phyloP scores from a whole-genome alignment of 148 eudicot species.

The Pouteria glomerata region DNA sequence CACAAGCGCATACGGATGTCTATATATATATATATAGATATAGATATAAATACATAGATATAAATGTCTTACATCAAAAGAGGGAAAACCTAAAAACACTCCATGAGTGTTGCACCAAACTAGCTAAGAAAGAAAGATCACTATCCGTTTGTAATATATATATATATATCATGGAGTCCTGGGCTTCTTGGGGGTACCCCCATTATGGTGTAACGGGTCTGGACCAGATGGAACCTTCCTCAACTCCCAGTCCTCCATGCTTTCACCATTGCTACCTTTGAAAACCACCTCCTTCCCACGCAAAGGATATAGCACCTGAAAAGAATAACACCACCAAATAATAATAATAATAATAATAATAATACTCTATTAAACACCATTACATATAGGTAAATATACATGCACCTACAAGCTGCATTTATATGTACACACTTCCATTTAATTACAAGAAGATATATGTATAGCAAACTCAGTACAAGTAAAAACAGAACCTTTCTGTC shows the following conservation, averaged over 20 bases:
- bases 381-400: no score
- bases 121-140: no score
- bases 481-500: constrained; percentile 6
- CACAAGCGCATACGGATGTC: no score
- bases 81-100: no score
- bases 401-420: background rate
- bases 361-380: background rate
- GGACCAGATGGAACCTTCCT: constrained; percentile 44
- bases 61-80: no score
- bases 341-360: no score
- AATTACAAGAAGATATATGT: no score
- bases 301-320: background rate
- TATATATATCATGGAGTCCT: constrained; percentile 7
- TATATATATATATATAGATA: no score
- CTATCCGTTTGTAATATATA: background rate
- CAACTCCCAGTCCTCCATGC: constrained; percentile 18
- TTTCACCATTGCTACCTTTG: background rate
- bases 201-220: constrained; percentile 51
- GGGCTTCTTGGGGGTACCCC: constrained; percentile 35
- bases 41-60: no score
- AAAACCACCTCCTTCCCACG: background rate
- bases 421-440: no score
- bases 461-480: no score
- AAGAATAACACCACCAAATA: background rate
- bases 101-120: no score